Evolutionary conservation across 83 land plant species (phyloP).

Genomic region (Picea mariana): DNA sequence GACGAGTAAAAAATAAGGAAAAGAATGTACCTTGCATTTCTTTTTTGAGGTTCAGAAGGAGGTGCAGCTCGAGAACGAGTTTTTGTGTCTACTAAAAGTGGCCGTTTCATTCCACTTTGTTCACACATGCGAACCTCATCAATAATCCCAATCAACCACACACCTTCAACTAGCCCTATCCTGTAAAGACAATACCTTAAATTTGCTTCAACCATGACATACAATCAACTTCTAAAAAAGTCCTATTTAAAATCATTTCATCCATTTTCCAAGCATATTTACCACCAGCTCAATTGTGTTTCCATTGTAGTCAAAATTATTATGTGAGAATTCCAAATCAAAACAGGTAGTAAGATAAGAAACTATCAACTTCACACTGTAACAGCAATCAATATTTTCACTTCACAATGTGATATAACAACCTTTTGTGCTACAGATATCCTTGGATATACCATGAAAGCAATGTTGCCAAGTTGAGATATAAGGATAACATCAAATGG

Average conservation of each 20-base stretch:
- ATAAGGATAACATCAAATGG: too few relatives aligned
- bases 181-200: constrained; percentile 32
- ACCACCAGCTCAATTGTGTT: background rate
- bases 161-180: constrained; percentile 66
- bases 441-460: too few relatives aligned
- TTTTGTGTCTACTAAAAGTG: constrained; percentile 81
- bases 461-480: too few relatives aligned
- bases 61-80: constrained; percentile 60
- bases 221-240: background rate
- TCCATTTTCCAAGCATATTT: background rate
- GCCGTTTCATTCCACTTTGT: constrained; percentile 23
- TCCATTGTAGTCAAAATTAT: background rate
- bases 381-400: background rate
- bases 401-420: background rate
- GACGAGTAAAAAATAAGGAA: background rate
- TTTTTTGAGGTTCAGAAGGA: constrained; percentile 84
- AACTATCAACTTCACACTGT: background rate
- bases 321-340: background rate
- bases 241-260: background rate
- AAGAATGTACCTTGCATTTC: constrained; percentile 79
- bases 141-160: constrained; percentile 82
- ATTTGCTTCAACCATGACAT: background rate
- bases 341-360: background rate
- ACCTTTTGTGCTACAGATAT: background rate
- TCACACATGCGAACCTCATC: constrained; percentile 72